Conservation (phyloP, 371 early-diverging fungal species). For the Syncephalastrum racemosum region DNA sequence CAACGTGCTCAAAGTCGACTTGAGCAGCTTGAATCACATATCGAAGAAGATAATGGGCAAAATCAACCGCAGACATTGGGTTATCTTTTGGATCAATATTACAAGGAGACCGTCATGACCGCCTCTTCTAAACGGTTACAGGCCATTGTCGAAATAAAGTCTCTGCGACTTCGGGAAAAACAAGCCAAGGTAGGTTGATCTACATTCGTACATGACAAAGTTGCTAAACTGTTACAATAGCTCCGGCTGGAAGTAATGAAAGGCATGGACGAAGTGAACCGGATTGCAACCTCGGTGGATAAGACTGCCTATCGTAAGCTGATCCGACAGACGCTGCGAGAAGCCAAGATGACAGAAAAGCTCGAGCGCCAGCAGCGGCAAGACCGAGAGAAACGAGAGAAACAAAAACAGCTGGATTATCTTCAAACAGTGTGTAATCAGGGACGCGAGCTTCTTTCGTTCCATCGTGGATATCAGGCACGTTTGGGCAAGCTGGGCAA, state of each 20-base stretch:
- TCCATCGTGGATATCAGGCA: constrained; percentile 70
- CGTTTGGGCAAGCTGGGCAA: constrained; percentile 75
- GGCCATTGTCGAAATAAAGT: constrained; percentile 88
- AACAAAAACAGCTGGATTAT: constrained; percentile 81
- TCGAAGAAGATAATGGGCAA: not conserved
- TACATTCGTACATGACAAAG: no score
- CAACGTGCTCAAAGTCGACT: constrained; percentile 61
- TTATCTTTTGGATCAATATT: constrained; percentile 27
- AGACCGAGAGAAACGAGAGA: constrained; percentile 87
- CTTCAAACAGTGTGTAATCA: constrained; percentile 76
- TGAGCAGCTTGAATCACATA: constrained; percentile 39
- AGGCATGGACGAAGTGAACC: constrained; percentile 67
- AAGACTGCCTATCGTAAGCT: constrained; percentile 77
- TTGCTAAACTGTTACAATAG: constrained; percentile 25
- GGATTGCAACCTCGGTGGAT: constrained; percentile 79
- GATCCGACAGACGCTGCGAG: constrained; percentile 91
- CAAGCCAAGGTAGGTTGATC: constrained; percentile 59
- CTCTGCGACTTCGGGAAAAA: constrained; percentile 72
- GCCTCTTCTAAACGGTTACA: constrained; percentile 46
- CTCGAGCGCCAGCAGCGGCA: constrained; percentile 88
- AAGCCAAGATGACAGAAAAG: constrained; percentile 89
- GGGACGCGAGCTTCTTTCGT: constrained; percentile 66
- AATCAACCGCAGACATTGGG: constrained; percentile 51
- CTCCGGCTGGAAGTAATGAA: constrained; percentile 80
- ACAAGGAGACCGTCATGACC: constrained; percentile 34